These are phyloP conservation scores for Calycina marina DNA, from an alignment of 2,329 filamentous ascomycete species.

Conservation along the genomic window DNA sequence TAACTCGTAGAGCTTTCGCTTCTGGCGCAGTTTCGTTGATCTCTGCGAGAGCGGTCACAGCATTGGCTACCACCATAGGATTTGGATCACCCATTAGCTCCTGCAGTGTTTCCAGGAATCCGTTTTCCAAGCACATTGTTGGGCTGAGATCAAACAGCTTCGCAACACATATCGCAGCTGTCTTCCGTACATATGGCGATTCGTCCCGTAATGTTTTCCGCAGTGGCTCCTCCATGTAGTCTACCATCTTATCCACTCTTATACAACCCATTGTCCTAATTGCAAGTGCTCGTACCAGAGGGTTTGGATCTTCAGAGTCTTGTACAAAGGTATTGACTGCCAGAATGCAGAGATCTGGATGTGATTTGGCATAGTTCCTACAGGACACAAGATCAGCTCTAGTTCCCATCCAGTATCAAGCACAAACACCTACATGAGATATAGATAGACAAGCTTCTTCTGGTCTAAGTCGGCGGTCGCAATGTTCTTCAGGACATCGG, in stretches of 20 bases:
- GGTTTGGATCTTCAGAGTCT: slow-evolving; percentile 97
- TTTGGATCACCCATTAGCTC: slow-evolving; percentile 96
- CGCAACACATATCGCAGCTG: slow-evolving; percentile 91
- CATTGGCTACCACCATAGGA: slow-evolving; percentile 98
- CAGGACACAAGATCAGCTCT: slow-evolving; percentile 5
- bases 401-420: neutral
- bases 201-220: slow-evolving; percentile 94
- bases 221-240: slow-evolving; percentile 98
- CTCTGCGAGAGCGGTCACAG: slow-evolving; percentile 82
- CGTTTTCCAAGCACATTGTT: slow-evolving; percentile 85
- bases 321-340: slow-evolving; percentile 99
- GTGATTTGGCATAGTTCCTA: slow-evolving; percentile 99
- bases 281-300: slow-evolving; percentile 82
- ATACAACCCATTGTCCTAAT: slow-evolving; percentile 99
- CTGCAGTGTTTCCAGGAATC: slow-evolving; percentile 84
- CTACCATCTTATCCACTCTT: slow-evolving; percentile 96
- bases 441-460: slow-evolving; percentile 98
- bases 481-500: slow-evolving; percentile 97
- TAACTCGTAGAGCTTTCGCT: slow-evolving; percentile 74
- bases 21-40: slow-evolving; percentile 85
- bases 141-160: slow-evolving; percentile 96
- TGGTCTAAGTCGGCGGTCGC: slow-evolving; percentile 88
- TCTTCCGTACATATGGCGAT: slow-evolving; percentile 96
- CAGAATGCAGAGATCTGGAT: slow-evolving; percentile 95
- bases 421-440: slow-evolving; percentile 58